Evolutionary conservation across 1,284 basidiomycete species (phyloP).

Genomic region (Papiliotrema fonsecae): DNA sequence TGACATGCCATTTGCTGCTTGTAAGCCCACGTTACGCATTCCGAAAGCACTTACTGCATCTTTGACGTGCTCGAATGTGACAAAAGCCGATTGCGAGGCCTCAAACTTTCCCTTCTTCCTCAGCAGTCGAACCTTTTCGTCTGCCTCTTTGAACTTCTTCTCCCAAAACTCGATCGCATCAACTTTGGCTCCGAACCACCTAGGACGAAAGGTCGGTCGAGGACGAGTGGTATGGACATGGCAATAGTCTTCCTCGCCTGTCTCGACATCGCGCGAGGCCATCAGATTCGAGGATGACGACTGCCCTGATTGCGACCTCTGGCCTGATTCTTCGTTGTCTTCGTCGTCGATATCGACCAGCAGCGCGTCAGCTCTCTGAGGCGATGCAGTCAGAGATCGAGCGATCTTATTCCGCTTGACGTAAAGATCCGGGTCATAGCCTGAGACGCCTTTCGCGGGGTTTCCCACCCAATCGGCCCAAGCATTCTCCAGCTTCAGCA

Average conservation of each 20-base stretch:
- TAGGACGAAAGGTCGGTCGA: slow-evolving; percentile 32
- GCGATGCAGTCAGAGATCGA: slow-evolving; percentile 53
- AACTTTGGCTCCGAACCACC: slow-evolving; percentile 53
- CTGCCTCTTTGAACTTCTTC: slow-evolving; percentile 66
- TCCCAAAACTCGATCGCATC: slow-evolving; percentile 84
- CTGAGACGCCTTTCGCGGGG: slow-evolving; percentile 57
- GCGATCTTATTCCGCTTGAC: slow-evolving; percentile 40
- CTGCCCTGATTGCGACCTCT: background rate
- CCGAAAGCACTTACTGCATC: slow-evolving; percentile 62
- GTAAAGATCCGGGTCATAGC: slow-evolving; percentile 39
- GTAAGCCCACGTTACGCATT: background rate
- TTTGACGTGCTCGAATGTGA: slow-evolving; percentile 95
- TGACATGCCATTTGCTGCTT: slow-evolving; percentile 85
- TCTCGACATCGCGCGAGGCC: slow-evolving; percentile 9
- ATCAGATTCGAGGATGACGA: background rate
- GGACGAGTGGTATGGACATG: slow-evolving; percentile 30
- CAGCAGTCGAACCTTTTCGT: slow-evolving; percentile 58
- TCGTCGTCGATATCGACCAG: slow-evolving; percentile 53
- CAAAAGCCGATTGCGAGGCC: slow-evolving; percentile 79
- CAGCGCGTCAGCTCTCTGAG: slow-evolving; percentile 44
- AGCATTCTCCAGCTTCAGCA: slow-evolving; percentile 70
- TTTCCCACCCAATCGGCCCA: slow-evolving; percentile 93
- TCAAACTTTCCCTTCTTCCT: slow-evolving; percentile 58
- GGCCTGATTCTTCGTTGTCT: slow-evolving; percentile 42
- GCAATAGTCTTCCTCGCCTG: slow-evolving; percentile 7